Percentiles rank a stretch among this genome's conserved stretches.
These are phyloP conservation scores for Cryphonectria naterciae DNA, from an alignment of 2,329 filamentous ascomycete genomes.

Conservation along the genomic window DNA sequence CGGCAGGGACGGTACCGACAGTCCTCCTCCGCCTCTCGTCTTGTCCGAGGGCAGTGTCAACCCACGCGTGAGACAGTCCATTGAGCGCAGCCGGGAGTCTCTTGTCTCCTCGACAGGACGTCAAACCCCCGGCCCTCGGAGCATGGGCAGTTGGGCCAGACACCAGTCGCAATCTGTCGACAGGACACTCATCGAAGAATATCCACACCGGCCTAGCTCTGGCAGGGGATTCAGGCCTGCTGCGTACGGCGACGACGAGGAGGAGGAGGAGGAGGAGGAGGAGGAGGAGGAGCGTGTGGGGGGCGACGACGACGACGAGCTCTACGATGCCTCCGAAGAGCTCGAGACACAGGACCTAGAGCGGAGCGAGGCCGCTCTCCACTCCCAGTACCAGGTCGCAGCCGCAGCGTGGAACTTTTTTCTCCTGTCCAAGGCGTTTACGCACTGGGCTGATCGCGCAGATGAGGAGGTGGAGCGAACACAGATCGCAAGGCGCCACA, in stretches of 20 bases:
- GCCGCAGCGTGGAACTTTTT: constrained; percentile 66
- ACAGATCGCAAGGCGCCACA: constrained; percentile 69
- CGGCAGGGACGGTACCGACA: constrained; percentile 6
- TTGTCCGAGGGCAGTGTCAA: constrained; percentile 17
- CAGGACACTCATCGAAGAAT: constrained; percentile 25
- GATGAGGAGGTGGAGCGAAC: constrained; percentile 69
- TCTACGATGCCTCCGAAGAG: constrained; percentile 27
- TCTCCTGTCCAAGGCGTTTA: constrained; percentile 66
- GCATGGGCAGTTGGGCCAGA: constrained; percentile 9
- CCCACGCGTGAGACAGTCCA: constrained; percentile 28
- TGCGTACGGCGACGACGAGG: too few relatives aligned
- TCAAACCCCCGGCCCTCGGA: constrained; percentile 2
- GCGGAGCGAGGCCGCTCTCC: constrained; percentile 19
- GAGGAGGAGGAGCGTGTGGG: too few relatives aligned
- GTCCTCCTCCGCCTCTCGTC: constrained; percentile 3
- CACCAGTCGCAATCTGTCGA: constrained; percentile 26
- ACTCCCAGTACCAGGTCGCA: constrained; percentile 41
- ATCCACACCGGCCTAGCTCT: constrained; percentile 15
- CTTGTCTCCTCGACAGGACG: constrained; percentile 11
- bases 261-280: constrained; percentile 37
- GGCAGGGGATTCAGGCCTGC: constrained; percentile 7
- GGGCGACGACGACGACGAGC: constrained; percentile 31
- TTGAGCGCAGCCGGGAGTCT: constrained; percentile 22
- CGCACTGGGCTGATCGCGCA: constrained; percentile 70
- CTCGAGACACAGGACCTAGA: constrained; percentile 30